phyloP scores from a whole-genome alignment of 805 yeast species.

The Jamesozyma spencerorum region DNA sequence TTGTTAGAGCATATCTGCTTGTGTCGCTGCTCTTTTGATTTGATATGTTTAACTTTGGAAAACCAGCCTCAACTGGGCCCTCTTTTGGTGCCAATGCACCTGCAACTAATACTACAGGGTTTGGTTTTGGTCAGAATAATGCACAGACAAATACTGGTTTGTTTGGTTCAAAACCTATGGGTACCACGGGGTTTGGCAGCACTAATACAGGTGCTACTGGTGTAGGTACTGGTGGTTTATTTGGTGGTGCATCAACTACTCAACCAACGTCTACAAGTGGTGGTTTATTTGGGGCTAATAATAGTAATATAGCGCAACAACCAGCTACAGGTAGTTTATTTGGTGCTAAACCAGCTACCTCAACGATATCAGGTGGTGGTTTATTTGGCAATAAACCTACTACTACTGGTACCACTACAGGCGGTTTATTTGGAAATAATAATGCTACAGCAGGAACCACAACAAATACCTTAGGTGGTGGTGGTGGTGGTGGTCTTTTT shows the following conservation, averaged over 20 bases:
- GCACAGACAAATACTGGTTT: slow-evolving; percentile 10
- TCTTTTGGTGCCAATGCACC: slow-evolving; percentile 7
- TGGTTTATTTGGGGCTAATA: slow-evolving; percentile 30
- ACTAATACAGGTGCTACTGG: too few species aligned
- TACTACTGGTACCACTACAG: slow-evolving; percentile 12
- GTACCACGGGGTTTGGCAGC: slow-evolving; percentile 26
- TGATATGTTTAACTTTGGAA: slow-evolving; percentile 3
- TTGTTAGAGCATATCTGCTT: too few species aligned
- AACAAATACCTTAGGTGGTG: slow-evolving; percentile 2
- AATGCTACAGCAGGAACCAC: slow-evolving; percentile 3
- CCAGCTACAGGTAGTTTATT: slow-evolving; percentile 2
- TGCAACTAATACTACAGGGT: slow-evolving; percentile 12
- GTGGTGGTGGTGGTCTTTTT: slow-evolving; percentile 8
- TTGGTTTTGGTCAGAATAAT: slow-evolving; percentile 13
- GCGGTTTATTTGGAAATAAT: slow-evolving; percentile 27
- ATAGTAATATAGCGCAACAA: slow-evolving; percentile 7
- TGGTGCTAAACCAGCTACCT: slow-evolving; percentile 14
- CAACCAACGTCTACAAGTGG: slow-evolving; percentile 14
- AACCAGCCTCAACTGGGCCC: slow-evolving; percentile 3
- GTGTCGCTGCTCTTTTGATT: too few species aligned
- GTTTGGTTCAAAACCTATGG: slow-evolving; percentile 15
- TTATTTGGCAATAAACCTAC: slow-evolving; percentile 18
- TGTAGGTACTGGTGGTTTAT: slow-evolving; percentile 18
- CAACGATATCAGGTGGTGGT: slow-evolving; percentile 16
- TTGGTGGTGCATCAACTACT: slow-evolving; percentile 16